phyloP scores from a whole-genome alignment of 345 rosid species.

The Aquilaria sinensis region DNA sequence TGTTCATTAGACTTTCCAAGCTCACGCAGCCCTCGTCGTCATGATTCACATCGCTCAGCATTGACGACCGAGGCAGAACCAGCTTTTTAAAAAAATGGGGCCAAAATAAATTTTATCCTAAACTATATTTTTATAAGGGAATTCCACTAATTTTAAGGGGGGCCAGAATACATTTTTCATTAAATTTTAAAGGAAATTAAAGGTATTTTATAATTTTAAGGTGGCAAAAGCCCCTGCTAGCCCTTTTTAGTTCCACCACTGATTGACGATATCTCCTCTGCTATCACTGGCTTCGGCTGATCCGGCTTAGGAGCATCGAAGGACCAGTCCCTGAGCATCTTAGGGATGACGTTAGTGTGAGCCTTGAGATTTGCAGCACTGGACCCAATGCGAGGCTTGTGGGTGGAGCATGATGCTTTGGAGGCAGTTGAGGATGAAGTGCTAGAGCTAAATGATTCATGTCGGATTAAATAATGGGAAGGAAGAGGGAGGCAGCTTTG shows the following conservation, averaged over 20 bases:
- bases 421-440: conserved; percentile 36
- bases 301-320: conserved; percentile 39
- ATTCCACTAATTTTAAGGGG: too few species aligned
- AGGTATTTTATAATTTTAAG: too few species aligned
- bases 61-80: conserved; percentile 1
- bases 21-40: conserved; percentile 38
- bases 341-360: conserved; percentile 65
- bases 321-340: conserved; percentile 40
- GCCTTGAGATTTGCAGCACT: conserved; percentile 24
- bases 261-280: conserved; percentile 38
- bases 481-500: conserved; percentile 56
- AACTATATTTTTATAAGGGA: too few species aligned
- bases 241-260: too few species aligned
- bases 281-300: conserved; percentile 52
- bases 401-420: conserved; percentile 17
- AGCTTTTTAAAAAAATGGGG: too few species aligned
- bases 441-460: conserved; percentile 50
- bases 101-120: too few species aligned
- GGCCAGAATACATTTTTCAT: too few species aligned
- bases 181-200: too few species aligned
- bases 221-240: too few species aligned
- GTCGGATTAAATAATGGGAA: conserved; percentile 52
- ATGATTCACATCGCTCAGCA: conserved; percentile 54
- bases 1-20: conserved; percentile 45
- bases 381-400: conserved; percentile 13